Evolutionary conservation across 768 basidiomycete species (phyloP).

Genomic region (Punctularia strigosozonata): DNA sequence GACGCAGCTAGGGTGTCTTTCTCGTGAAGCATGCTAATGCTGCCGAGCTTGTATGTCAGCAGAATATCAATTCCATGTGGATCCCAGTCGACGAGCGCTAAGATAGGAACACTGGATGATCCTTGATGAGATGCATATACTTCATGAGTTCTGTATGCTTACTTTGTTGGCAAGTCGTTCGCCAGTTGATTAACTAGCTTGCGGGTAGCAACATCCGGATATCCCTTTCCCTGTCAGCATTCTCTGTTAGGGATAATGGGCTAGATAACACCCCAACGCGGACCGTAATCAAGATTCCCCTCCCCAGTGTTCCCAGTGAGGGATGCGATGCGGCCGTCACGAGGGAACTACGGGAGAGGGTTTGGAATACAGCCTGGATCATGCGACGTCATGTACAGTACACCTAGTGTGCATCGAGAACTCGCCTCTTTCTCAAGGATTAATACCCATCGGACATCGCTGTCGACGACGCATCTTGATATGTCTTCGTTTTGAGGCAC

Average conservation of each 20-base stretch:
- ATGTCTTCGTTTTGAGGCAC: slow-evolving; percentile 75
- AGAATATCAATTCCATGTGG: slow-evolving; percentile 90
- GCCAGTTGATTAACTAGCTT: slow-evolving; percentile 70
- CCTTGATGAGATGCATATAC: not conserved
- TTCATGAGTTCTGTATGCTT: slow-evolving; percentile 8
- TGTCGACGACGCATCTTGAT: slow-evolving; percentile 40
- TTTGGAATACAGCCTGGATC: slow-evolving; percentile 87
- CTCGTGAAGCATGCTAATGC: slow-evolving; percentile 59
- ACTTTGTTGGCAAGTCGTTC: slow-evolving; percentile 52
- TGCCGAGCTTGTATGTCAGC: slow-evolving; percentile 79
- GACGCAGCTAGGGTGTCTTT: slow-evolving; percentile 51
- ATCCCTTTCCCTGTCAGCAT: slow-evolving; percentile 77
- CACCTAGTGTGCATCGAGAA: not conserved
- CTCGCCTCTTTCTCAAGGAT: slow-evolving; percentile 89
- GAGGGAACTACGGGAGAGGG: slow-evolving; percentile 52
- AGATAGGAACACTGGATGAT: slow-evolving; percentile 54
- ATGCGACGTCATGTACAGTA: not conserved
- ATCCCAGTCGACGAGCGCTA: slow-evolving; percentile 82
- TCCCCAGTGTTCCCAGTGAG: slow-evolving; percentile 49
- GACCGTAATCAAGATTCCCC: slow-evolving; percentile 76
- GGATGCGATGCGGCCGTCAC: slow-evolving; percentile 30
- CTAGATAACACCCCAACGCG: slow-evolving; percentile 1
- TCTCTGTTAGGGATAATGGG: not conserved
- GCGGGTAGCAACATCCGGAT: slow-evolving; percentile 87
- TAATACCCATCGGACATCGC: slow-evolving; percentile 61